Base-by-base conservation (phyloP, 2,329 filamentous ascomycete species). In the Microsporum audouinii region DNA sequence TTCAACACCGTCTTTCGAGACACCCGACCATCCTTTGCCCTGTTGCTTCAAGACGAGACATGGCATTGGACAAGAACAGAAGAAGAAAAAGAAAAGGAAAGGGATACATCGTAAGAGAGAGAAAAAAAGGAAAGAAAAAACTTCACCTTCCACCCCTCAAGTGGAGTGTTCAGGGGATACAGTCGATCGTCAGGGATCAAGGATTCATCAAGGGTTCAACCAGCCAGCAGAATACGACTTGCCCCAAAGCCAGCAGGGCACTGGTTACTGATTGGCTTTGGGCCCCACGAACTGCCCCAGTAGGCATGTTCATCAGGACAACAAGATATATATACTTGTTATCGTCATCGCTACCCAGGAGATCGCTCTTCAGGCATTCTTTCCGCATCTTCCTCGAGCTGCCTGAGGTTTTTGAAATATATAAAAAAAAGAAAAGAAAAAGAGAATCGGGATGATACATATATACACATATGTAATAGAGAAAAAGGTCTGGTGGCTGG, bases 151-250 rank as follows among this genome's bases (percentile, higher is more conserved):
- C 49, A 55, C 31, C 49, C 49, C 31, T 38, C 49, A 36, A 36
- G 49, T 55, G 49, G 49, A 55, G 49, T n/a, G 31, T 31, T 55
- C 49, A 55, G 49, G 49, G 49, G 49, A 14, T 34, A 55, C 49
- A 14, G 33, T 23, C 33, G 49, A 55, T 55, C 49, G 7, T 12
- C 49, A 55, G 49, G 49, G 49, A 55, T 55, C 49, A 31, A 34
- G 49, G 33, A 23, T 55, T 55, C 17, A 23, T 23, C 17, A 23
- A 23, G 17, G 17, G 17, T 23, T 2, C 39, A 23, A 36, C 31
- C 31, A 14, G 49, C 29, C 31, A 36, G 31, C 49, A 34, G 31
- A 36, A 55, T 55, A 55, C 49, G 49, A 55, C 31, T 7, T 31
- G 4, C 6, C 49, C 49, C 49, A 17, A 49, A 23, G 45, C 27